Conservation (phyloP, 2,329 filamentous ascomycete species). For the Sphaerostilbella broomeana region DNA sequence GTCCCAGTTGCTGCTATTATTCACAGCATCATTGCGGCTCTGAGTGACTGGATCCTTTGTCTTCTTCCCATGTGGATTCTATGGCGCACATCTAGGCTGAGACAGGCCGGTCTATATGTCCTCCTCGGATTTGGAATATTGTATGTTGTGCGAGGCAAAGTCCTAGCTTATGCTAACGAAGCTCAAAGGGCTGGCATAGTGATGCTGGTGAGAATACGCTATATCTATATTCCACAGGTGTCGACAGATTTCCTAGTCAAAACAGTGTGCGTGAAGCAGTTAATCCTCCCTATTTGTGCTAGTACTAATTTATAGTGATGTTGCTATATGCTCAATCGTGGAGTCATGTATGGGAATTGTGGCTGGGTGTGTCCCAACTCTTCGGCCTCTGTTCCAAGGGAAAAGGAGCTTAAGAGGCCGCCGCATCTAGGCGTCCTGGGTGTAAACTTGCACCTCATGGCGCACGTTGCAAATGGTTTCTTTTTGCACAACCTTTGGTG, state of each 20-base stretch:
- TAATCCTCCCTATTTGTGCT: background rate
- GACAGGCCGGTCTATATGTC: background rate
- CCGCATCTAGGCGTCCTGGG: too few relatives aligned
- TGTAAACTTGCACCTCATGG: too few relatives aligned
- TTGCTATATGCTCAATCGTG: conserved; percentile 4
- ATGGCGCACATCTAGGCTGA: background rate
- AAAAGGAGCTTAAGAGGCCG: too few relatives aligned
- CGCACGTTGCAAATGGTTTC: too few relatives aligned
- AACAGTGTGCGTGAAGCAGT: conserved; percentile 4
- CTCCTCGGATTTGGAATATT: background rate
- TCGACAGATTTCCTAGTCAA: conserved; percentile 1
- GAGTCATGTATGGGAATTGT: conserved; percentile 2
- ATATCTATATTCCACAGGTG: background rate
- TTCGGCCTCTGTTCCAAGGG: background rate
- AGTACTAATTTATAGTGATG: background rate
- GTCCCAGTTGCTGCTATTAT: background rate
- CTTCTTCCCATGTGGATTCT: background rate
- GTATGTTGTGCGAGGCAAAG: background rate
- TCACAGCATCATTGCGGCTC: conserved; percentile 1
- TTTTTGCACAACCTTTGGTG: too few relatives aligned
- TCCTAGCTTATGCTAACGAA: background rate
- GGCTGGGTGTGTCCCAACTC: conserved; percentile 1
- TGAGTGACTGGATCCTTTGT: background rate
- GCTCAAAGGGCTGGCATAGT: background rate
- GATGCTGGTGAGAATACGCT: background rate